These are phyloP conservation scores for Fragaria ananassa DNA, from an alignment of 306 rosid genomes.

Conservation along the genomic window DNA sequence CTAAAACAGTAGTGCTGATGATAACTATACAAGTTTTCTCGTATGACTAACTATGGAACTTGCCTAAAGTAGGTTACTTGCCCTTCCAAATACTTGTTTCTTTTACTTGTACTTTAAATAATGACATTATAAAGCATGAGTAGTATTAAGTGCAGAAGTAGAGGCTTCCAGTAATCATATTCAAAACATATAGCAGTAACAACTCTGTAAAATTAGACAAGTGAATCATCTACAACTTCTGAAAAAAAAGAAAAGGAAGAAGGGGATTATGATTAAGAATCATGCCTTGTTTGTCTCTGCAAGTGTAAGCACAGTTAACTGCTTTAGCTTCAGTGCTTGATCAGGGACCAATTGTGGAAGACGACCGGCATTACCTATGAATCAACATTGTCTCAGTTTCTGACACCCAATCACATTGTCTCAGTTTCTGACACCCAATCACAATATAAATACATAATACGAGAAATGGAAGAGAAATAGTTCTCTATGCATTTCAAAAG, in stretches of 20 bases:
- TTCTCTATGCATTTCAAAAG: neutral
- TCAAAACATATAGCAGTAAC: neutral
- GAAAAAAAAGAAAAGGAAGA: neutral
- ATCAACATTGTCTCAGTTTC: conserved; percentile 11
- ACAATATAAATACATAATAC: neutral
- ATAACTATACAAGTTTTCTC: no score
- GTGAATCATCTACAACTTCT: conserved; percentile 2
- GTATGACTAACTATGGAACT: no score
- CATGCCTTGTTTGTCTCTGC: conserved; percentile 82
- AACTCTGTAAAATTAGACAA: conserved; percentile 10
- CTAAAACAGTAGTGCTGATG: neutral
- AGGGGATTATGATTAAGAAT: conserved; percentile 2
- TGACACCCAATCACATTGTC: conserved; percentile 6
- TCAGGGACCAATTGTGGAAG: conserved; percentile 67
- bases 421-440: conserved; percentile 13
- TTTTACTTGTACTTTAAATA: neutral
- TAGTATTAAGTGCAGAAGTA: neutral
- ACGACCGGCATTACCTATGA: conserved; percentile 54
- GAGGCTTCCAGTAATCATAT: neutral
- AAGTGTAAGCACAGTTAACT: conserved; percentile 97
- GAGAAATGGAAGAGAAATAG: neutral
- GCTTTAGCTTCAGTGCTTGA: conserved; percentile 84
- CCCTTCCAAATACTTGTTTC: neutral
- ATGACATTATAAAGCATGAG: neutral
- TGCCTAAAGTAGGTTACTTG: no score